Base-by-base conservation (phyloP, 805 yeast species). In the Starmerella asiatica region DNA sequence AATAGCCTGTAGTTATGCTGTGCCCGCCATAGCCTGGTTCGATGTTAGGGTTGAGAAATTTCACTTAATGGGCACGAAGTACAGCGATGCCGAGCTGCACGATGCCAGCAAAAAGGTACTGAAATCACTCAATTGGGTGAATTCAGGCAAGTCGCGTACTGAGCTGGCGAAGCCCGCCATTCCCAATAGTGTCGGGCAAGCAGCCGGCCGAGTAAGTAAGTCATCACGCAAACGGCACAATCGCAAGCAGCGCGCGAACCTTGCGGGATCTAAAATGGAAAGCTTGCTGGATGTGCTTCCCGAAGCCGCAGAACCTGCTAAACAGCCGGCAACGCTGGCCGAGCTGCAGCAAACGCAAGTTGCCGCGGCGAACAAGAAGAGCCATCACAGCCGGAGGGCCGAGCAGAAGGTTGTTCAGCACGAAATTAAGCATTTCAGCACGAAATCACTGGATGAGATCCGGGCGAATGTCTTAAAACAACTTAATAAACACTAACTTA, bases 41-140 rank as follows among this genome's bases (percentile, higher is more conserved):
- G n/a, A n/a, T n/a, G n/a, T n/a, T n/a, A n/a, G n/a, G n/a, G n/a
- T n/a, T n/a, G n/a, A n/a, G 11, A 23, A 23, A 23, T 23, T 23
- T 23, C 26, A n/a, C n/a, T 8, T 14, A 28, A 46, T 41, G 44
- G 36, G 39, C 15, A 24, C 34, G 16, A 39, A 44, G 26, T 52
- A 52, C 43, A 42, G 50, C 21, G 36, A 36, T n/a, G 52, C 48
- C 32, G 56, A 51, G 40, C 38, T 52, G 38, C 40, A 39, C 5
- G 38, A 40, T 3, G 56, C 56, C 18, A 50, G 55, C 42, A 36
- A 45, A 15, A 37, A 37, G 26, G 52, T 51, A n/a, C 49, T 52
- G 56, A 46, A 45, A 28, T 48, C 52, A 15, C 44, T 52, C 26
- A 51, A 49, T 30, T 11, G 29, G 21, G 38, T 49, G 33, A 47